These are phyloP conservation scores for Cryphonectria parasitica DNA, from an alignment of 2,329 filamentous ascomycete genomes.

Conservation along the genomic window DNA sequence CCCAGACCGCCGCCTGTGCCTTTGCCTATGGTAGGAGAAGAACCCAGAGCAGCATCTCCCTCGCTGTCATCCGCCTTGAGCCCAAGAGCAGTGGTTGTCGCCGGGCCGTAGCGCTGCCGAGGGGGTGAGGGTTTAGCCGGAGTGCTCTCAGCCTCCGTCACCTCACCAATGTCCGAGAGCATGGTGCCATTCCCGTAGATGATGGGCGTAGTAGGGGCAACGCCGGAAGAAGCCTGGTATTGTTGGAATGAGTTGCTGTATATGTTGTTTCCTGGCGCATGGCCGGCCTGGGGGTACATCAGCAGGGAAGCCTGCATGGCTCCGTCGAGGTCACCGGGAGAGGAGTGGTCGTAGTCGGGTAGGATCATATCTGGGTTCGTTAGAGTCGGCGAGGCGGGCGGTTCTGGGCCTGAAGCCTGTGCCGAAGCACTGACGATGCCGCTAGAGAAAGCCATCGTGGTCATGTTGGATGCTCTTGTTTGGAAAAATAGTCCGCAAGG, in stretches of 20 bases:
- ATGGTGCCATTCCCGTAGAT: constrained; percentile 73
- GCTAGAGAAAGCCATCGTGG: constrained; percentile 37
- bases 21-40: constrained; percentile 50
- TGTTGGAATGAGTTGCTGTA: constrained; percentile 45
- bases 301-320: constrained; percentile 55
- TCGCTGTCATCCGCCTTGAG: constrained; percentile 36
- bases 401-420: constrained; percentile 47
- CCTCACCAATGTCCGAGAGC: constrained; percentile 50
- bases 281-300: constrained; percentile 48
- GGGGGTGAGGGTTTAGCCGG: constrained; percentile 45
- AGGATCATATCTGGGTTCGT: constrained; percentile 96
- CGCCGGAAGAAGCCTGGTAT: constrained; percentile 43
- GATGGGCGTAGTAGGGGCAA: constrained; percentile 63
- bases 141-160: constrained; percentile 30
- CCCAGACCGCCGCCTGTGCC: constrained; percentile 35
- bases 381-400: constrained; percentile 79
- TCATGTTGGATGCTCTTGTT: constrained; percentile 25
- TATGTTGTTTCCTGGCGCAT: constrained; percentile 39
- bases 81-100: constrained; percentile 35
- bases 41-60: constrained; percentile 43
- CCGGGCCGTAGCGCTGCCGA: constrained; percentile 18
- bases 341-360: constrained; percentile 68
- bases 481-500: background rate
- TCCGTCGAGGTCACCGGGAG: constrained; percentile 52
- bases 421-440: constrained; percentile 34